Conservation (phyloP, 2,329 filamentous ascomycete genomes). For the Aaosphaeria arxii region DNA sequence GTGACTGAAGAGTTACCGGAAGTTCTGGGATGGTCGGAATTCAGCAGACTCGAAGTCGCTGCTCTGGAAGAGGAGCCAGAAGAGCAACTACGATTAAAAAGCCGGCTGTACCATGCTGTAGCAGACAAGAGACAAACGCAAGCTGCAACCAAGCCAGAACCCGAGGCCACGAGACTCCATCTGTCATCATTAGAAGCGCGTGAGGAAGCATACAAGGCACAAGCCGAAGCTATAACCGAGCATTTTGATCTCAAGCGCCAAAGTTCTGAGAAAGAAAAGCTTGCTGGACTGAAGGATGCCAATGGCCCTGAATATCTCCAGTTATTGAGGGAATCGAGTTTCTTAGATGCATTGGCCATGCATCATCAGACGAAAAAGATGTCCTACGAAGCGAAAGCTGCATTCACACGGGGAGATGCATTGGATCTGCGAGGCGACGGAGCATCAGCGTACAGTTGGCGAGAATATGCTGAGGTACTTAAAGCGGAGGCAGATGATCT, state of each 20-base stretch:
- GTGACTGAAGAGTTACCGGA: background rate
- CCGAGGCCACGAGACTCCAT: background rate
- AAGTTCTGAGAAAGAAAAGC: background rate
- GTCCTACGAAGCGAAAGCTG: background rate
- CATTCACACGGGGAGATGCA: background rate
- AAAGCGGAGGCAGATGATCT: background rate
- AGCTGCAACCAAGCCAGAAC: background rate
- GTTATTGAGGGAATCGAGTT: background rate
- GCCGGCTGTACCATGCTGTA: background rate
- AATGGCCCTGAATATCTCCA: background rate
- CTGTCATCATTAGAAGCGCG: background rate
- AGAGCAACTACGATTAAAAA: background rate
- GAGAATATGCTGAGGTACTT: background rate
- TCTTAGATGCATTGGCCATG: background rate
- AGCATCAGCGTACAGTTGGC: background rate
- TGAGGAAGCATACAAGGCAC: background rate
- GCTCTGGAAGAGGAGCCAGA: background rate
- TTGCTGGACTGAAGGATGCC: background rate
- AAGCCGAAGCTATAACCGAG: background rate
- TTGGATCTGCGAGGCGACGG: background rate
- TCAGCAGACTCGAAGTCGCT: constrained; percentile 1
- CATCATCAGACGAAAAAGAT: background rate
- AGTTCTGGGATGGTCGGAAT: constrained; percentile 3
- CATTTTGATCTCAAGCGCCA: background rate
- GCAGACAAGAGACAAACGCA: background rate